Base-by-base conservation (phyloP, 169 alveolate species). In the Plasmodium sp. region DNA sequence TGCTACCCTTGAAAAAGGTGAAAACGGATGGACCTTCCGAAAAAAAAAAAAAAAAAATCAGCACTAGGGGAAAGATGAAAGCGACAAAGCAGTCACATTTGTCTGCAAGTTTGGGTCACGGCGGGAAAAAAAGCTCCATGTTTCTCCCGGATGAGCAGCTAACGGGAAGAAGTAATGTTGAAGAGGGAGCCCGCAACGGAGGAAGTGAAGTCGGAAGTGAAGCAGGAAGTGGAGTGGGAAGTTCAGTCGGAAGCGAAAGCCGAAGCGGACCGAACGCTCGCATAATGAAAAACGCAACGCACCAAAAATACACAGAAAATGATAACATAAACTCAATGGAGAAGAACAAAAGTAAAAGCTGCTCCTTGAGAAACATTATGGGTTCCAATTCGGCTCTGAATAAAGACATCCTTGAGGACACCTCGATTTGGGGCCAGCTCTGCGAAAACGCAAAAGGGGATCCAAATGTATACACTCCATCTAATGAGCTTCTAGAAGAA, bases 301-400 rank as follows among this genome's bases (percentile, higher is more conserved):
- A 83, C 1, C 39, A 41, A 56, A 31, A 83, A 22, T 67, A 22
- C 12, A 56, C 18, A 22, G 72, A 14, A 12, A 14, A 5, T 83
- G 14, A 83, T 22, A 58, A 83, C 6, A 51, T 36, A 36, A 83
- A n/a, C 36, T 5, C 39, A 16, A 48, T 33, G 14, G 56, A 83
- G 45, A 83, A 34, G 9, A 83, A 83, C 22, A 83, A 56, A 83
- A 51, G 72, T 43, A 83, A 54, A 51, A 83, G 56, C 73, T 56
- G 77, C 27, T 83, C 92, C 43, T 56, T 83, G 36, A 51, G 54
- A 83, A 83, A 56, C 43, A 83, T 56, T 54, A 54, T 58, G 31
- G 72, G 31, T 33, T 9, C 12, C 12, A 54, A 74, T 56, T 83
- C 81, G 22, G 39, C 18, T 58, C 73, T 27, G 2, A 58, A 83